Conservation (phyloP, 1,139 yeast genomes). For the Hansenula sp. region DNA sequence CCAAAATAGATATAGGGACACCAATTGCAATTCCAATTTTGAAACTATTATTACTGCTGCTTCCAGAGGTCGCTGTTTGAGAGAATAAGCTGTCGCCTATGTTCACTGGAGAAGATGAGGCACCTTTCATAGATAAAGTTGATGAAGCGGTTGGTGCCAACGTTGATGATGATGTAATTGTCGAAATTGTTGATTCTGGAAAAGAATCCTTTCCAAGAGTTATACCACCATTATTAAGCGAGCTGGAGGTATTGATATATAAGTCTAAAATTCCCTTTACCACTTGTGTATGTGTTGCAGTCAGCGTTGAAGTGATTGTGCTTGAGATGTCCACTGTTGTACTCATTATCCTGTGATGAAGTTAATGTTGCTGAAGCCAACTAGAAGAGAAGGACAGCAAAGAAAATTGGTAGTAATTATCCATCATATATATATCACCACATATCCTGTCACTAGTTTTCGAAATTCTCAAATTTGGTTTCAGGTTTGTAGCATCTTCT, state of each 20-base stretch:
- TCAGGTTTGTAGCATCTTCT: neutral
- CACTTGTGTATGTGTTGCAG: constrained; percentile 15
- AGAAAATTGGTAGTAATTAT: neutral
- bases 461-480: neutral
- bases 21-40: constrained; percentile 22
- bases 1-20: constrained; percentile 21
- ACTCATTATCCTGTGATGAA: constrained; percentile 6
- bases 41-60: constrained; percentile 1
- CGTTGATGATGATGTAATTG: constrained; percentile 2
- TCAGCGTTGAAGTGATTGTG: constrained; percentile 11
- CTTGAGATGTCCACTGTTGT: constrained; percentile 11
- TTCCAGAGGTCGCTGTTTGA: constrained; percentile 3
- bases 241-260: neutral
- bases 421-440: neutral
- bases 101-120: constrained; percentile 2
- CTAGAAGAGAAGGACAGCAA: neutral
- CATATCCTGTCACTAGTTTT: neutral
- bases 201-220: constrained; percentile 8
- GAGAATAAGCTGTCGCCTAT: constrained; percentile 2
- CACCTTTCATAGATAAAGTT: neutral
- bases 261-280: constrained; percentile 18
- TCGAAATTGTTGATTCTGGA: constrained; percentile 6
- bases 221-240: constrained; percentile 2
- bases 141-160: constrained; percentile 2
- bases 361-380: too few species aligned